Evolutionary conservation across 2,329 filamentous ascomycete species (phyloP).

Genomic region (Thielaviopsis cerberus): DNA sequence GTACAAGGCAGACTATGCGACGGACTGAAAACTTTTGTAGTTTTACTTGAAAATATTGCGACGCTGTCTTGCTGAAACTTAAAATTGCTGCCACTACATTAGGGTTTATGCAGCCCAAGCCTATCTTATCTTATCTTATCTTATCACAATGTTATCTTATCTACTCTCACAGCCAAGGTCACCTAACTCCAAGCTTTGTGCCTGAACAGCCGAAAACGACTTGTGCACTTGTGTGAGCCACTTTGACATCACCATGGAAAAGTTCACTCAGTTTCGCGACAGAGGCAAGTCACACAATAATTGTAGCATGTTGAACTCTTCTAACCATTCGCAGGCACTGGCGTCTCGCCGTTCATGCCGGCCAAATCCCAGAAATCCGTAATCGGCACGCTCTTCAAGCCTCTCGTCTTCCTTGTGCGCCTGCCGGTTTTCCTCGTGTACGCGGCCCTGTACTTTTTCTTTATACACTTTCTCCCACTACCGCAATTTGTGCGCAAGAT

Average conservation of each 20-base stretch:
- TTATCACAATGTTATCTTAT: background rate
- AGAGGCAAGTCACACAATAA: conserved; percentile 39
- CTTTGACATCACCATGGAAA: conserved; percentile 50
- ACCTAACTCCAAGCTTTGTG: background rate
- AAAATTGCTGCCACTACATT: background rate
- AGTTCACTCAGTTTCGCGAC: conserved; percentile 83
- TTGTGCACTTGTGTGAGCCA: too few relatives aligned
- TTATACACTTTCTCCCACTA: conserved; percentile 65
- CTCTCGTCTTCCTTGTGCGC: conserved; percentile 62
- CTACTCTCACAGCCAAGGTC: background rate
- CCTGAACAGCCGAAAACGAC: too few relatives aligned
- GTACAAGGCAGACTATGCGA: too few relatives aligned
- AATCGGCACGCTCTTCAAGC: conserved; percentile 44
- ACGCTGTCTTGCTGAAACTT: too few relatives aligned
- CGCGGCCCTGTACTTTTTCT: conserved; percentile 51
- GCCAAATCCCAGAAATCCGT: conserved; percentile 43
- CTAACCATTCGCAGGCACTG: conserved; percentile 49
- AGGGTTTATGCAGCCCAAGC: background rate
- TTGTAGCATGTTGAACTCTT: background rate
- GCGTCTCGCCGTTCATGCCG: conserved; percentile 89
- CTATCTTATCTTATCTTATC: background rate
- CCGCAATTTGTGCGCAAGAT: conserved; percentile 52
- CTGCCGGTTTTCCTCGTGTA: conserved; percentile 58
- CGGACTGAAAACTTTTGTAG: background rate
- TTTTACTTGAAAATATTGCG: too few relatives aligned